Percentiles rank a stretch among this genome's conserved stretches.
These are phyloP conservation scores for Dryas drummondii DNA, from an alignment of 306 rosid species.

Conservation along the genomic window DNA sequence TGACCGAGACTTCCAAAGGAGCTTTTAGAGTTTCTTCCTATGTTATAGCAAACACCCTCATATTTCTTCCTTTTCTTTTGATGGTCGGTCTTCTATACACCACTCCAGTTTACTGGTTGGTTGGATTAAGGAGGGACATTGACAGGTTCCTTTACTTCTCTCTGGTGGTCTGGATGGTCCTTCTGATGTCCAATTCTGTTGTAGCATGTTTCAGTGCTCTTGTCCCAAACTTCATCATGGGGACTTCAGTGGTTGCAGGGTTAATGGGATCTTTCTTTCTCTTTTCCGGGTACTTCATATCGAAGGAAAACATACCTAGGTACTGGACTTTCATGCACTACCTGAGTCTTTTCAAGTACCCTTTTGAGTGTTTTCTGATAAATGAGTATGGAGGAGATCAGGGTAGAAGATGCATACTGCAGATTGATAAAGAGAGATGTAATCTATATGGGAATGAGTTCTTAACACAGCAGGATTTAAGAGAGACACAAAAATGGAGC, in stretches of 20 bases:
- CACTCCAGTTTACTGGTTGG: slow-evolving; percentile 49
- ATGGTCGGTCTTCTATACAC: slow-evolving; percentile 43
- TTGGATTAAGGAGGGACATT: slow-evolving; percentile 38
- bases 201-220: slow-evolving; percentile 95
- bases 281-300: slow-evolving; percentile 89
- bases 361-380: slow-evolving; percentile 90
- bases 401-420: slow-evolving; percentile 63
- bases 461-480: slow-evolving; percentile 68
- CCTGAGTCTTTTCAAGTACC: slow-evolving; percentile 86
- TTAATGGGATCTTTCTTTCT: slow-evolving; percentile 96
- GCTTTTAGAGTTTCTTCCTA: slow-evolving; percentile 56
- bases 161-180: slow-evolving; percentile 54
- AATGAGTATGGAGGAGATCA: slow-evolving; percentile 87
- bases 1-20: slow-evolving; percentile 52
- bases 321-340: slow-evolving; percentile 97
- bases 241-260: slow-evolving; percentile 81
- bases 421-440: slow-evolving; percentile 51
- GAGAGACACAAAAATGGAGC: slow-evolving; percentile 76
- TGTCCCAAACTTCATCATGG: slow-evolving; percentile 91
- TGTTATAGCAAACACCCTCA: slow-evolving; percentile 45
- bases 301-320: slow-evolving; percentile 71
- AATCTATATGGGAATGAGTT: slow-evolving; percentile 55
- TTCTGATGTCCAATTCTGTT: slow-evolving; percentile 73
- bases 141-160: slow-evolving; percentile 50
- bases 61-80: slow-evolving; percentile 53